Percentiles rank a stretch among this genome's conserved stretches.
phyloP scores from a whole-genome alignment of 495 filamentous ascomycete species.

The Hypoxylon lenormandii region DNA sequence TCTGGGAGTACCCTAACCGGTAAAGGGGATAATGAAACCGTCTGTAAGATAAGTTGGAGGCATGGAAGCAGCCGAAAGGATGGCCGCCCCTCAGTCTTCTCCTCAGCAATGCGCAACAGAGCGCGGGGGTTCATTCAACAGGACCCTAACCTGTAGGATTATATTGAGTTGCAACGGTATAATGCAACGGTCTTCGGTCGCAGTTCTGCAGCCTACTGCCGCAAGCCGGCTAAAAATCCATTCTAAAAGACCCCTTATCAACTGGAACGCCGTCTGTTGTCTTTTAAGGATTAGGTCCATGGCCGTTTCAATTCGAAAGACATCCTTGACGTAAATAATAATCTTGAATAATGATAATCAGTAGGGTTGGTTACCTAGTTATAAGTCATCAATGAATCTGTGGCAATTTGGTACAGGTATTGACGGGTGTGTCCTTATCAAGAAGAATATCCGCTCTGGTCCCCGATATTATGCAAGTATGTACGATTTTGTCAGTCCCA shows the following conservation, averaged over 20 bases:
- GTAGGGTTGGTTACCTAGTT: not conserved
- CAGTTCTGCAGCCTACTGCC: constrained; percentile 32
- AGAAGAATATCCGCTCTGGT: constrained; percentile 15
- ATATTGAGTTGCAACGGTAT: constrained; percentile 29
- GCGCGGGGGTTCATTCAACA: constrained; percentile 21
- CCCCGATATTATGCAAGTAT: constrained; percentile 19
- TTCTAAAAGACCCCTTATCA: constrained; percentile 18
- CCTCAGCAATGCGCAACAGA: constrained; percentile 14
- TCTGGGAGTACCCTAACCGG: constrained; percentile 22
- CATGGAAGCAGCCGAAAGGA: constrained; percentile 8
- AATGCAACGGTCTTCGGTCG: constrained; percentile 34
- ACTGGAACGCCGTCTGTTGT: constrained; percentile 10
- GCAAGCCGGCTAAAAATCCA: constrained; percentile 36
- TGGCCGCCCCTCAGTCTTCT: not conserved
- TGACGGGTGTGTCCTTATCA: constrained; percentile 33
- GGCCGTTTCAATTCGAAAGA: constrained; percentile 28
- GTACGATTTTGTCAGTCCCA: constrained; percentile 29
- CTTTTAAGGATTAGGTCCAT: constrained; percentile 19
- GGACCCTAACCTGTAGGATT: constrained; percentile 17
- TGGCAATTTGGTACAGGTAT: constrained; percentile 2
- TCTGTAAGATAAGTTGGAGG: not conserved
- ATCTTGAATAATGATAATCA: constrained; percentile 4
- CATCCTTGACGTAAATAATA: constrained; percentile 4
- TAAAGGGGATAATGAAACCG: constrained; percentile 18
- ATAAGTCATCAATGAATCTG: constrained; percentile 15